Base-by-base conservation (phyloP, 1,284 basidiomycete genomes). In the Cryptococcus sp. region DNA sequence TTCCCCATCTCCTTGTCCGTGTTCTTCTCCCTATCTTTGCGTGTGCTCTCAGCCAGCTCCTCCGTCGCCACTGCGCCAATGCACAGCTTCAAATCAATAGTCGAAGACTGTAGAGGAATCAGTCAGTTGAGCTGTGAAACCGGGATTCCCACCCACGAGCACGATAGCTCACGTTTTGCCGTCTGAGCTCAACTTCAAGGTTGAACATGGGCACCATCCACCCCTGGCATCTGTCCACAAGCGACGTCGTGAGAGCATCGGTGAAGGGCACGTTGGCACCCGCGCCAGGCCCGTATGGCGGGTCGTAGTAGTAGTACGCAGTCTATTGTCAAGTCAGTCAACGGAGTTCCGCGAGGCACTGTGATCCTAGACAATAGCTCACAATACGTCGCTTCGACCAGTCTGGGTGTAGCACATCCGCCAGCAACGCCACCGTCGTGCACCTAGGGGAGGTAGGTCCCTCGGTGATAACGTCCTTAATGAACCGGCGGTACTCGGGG, bases 71-170 rank as follows among this genome's bases (percentile, higher is more conserved):
- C 92, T 18, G 95, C 93, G 23, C 93, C 92, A 47, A 98, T 81
- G 75, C 95, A 98, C 39, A 98, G 81, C 39, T 89, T 87, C 66
- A 98, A 91, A 77, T 98, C 95, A 70, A 98, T 97, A n/a, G 94
- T 98, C 0, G 92, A 88, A 8, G 89, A 92, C 89, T 92, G 66
- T 40, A 20, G 15, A 24, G 18, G 9, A 13, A 15, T 4, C 24
- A 13, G 16, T 47, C 46, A 16, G 46, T 24, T 18, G 21, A 47
- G 8, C 13, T 6, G 12, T 4, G 46, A 24, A n/a, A n/a, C n/a
- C n/a, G n/a, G n/a, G n/a, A n/a, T n/a, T n/a, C n/a, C 18, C 24
- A 28, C 4, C 28, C 4, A 9, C 28, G 28, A 33, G 4, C 28
- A 33, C 28, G 52, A 23, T 50, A 51, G 82, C 91, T 82, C 75